Conservation (phyloP, 1,284 basidiomycete species). For the Boletus calvinii region DNA sequence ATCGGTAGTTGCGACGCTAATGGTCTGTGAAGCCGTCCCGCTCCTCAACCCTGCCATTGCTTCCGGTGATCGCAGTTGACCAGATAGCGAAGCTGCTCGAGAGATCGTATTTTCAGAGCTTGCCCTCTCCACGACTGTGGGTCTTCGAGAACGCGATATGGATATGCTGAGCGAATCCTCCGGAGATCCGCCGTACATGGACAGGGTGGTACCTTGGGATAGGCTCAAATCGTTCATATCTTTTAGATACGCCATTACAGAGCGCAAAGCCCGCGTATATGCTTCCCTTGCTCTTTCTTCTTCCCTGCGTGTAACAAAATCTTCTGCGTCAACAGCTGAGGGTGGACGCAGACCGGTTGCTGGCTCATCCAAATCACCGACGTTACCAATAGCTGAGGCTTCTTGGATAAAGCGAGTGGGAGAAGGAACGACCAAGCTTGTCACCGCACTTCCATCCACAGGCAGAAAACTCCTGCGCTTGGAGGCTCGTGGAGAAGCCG, state of each 20-base stretch:
- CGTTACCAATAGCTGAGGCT: constrained; percentile 45
- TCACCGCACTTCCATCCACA: constrained; percentile 56
- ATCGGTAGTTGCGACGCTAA: constrained; percentile 73
- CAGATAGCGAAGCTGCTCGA: constrained; percentile 41
- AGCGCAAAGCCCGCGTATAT: constrained; percentile 76
- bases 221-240: constrained; percentile 89
- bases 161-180: constrained; percentile 38
- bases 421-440: constrained; percentile 59
- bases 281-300: constrained; percentile 69
- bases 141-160: constrained; percentile 54
- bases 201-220: constrained; percentile 52
- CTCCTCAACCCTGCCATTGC: constrained; percentile 56
- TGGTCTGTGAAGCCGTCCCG: constrained; percentile 59
- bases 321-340: constrained; percentile 47
- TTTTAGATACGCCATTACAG: constrained; percentile 91
- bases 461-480: constrained; percentile 87
- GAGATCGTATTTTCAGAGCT: constrained; percentile 41
- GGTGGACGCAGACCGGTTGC: constrained; percentile 40
- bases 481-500: constrained; percentile 48
- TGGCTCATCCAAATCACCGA: constrained; percentile 41
- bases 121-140: constrained; percentile 61
- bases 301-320: constrained; percentile 48
- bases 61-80: constrained; percentile 62
- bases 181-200: constrained; percentile 52
- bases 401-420: constrained; percentile 60